Conservation (phyloP, 106 monocot genomes). For the Agapanthus africanus region DNA sequence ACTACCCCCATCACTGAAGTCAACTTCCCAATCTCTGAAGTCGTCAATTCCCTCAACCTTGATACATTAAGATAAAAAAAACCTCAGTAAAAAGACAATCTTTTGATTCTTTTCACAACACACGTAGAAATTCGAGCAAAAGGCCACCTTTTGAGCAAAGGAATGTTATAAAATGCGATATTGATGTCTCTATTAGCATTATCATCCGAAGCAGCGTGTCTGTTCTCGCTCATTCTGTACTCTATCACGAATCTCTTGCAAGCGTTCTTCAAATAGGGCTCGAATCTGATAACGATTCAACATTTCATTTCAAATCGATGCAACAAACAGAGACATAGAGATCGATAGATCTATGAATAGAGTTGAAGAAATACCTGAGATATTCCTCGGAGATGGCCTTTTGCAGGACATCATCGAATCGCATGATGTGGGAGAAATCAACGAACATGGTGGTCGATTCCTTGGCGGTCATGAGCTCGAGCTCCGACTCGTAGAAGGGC, state of each 20-base stretch:
- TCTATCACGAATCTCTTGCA: conserved; percentile 84
- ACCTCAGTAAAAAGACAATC: background rate
- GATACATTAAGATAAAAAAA: background rate
- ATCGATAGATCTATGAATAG: background rate
- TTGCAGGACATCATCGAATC: conserved; percentile 86
- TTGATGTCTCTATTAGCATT: conserved; percentile 69
- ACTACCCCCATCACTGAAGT: conserved; percentile 97
- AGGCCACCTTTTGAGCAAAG: conserved; percentile 74
- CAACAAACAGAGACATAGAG: background rate
- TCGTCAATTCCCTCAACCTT: conserved; percentile 87
- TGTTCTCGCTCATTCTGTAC: conserved; percentile 45
- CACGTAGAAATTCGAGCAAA: too few relatives aligned
- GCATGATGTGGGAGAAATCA: conserved; percentile 92
- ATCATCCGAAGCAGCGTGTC: conserved; percentile 59
- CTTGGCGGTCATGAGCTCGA: conserved; percentile 73
- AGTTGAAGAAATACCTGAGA: conserved; percentile 37
- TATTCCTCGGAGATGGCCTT: conserved; percentile 86
- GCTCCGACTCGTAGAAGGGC: conserved; percentile 85
- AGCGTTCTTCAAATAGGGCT: conserved; percentile 77
- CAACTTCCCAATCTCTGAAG: conserved; percentile 86
- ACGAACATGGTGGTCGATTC: conserved; percentile 96
- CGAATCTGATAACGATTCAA: conserved; percentile 38
- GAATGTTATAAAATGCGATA: conserved; percentile 91
- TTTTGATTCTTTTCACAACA: too few relatives aligned
- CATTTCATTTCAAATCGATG: background rate